Conservation (phyloP, 495 filamentous ascomycete genomes). For the Podospora didyma region DNA sequence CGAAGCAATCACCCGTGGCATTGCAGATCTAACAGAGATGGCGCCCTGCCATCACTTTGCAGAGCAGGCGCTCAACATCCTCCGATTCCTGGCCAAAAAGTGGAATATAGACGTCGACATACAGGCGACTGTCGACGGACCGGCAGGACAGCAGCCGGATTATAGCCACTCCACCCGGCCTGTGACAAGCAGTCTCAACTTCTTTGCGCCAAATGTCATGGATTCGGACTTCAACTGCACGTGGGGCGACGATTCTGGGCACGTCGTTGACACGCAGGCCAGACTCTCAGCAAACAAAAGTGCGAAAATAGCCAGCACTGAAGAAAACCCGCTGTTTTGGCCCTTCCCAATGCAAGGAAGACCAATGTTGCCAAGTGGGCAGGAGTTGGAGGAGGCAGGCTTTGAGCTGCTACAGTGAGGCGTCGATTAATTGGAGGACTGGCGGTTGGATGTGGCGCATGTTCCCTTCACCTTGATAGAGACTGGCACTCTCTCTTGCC, state of each 20-base stretch:
- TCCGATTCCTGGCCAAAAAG: conserved; percentile 49
- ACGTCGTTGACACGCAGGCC: conserved; percentile 1
- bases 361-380: conserved; percentile 43
- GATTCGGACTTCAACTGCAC: conserved; percentile 37
- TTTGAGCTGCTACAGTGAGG: conserved; percentile 34
- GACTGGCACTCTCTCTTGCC: neutral
- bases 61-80: conserved; percentile 53
- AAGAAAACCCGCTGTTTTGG: conserved; percentile 50
- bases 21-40: conserved; percentile 53
- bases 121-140: conserved; percentile 6
- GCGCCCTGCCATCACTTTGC: conserved; percentile 57
- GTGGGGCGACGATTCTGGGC: conserved; percentile 20
- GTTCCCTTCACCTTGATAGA: neutral
- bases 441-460: neutral
- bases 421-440: neutral
- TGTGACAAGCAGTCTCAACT: conserved; percentile 44
- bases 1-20: conserved; percentile 38
- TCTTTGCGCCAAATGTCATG: conserved; percentile 45
- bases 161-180: conserved; percentile 30
- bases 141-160: conserved; percentile 1
- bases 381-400: conserved; percentile 41
- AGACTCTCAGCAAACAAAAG: neutral
- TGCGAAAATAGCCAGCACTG: conserved; percentile 15
- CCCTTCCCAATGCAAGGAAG: conserved; percentile 52
- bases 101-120: conserved; percentile 54